Evolutionary conservation across 768 basidiomycete genomes (phyloP).

Genomic region (Amanita exitialis): DNA sequence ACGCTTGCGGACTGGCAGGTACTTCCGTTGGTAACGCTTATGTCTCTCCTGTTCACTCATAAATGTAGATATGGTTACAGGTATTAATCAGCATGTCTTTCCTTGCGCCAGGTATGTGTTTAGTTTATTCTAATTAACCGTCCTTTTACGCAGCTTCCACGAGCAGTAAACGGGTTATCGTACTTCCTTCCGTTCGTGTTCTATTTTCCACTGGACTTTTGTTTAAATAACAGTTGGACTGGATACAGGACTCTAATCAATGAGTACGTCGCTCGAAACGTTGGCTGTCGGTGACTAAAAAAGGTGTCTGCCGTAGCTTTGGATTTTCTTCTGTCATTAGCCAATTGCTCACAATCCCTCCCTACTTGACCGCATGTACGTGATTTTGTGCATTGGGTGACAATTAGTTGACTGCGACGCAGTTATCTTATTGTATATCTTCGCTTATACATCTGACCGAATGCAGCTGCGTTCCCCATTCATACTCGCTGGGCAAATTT

Average conservation of each 20-base stretch:
- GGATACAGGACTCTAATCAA: constrained; percentile 46
- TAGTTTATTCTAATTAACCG: no score
- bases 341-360: constrained; percentile 60
- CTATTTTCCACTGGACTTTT: constrained; percentile 16
- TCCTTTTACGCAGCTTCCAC: constrained; percentile 8
- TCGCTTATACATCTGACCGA: constrained; percentile 52
- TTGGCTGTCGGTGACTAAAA: neutral
- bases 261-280: constrained; percentile 17
- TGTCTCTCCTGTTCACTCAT: constrained; percentile 36
- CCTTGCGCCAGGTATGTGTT: constrained; percentile 41
- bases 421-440: constrained; percentile 35
- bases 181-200: constrained; percentile 56
- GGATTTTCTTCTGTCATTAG: constrained; percentile 46
- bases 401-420: neutral
- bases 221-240: constrained; percentile 5
- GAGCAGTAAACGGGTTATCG: constrained; percentile 59
- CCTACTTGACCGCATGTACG: constrained; percentile 52
- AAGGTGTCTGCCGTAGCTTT: constrained; percentile 30
- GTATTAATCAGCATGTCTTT: constrained; percentile 52
- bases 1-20: constrained; percentile 60
- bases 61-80: constrained; percentile 36
- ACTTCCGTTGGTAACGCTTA: neutral
- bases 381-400: neutral
- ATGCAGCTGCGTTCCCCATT: constrained; percentile 19
- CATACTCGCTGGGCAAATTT: neutral